A percentile compares a stretch with the other conserved stretches of the same genome.
Conservation (phyloP, 441 rosid species). For the Macaranga tanarius region DNA sequence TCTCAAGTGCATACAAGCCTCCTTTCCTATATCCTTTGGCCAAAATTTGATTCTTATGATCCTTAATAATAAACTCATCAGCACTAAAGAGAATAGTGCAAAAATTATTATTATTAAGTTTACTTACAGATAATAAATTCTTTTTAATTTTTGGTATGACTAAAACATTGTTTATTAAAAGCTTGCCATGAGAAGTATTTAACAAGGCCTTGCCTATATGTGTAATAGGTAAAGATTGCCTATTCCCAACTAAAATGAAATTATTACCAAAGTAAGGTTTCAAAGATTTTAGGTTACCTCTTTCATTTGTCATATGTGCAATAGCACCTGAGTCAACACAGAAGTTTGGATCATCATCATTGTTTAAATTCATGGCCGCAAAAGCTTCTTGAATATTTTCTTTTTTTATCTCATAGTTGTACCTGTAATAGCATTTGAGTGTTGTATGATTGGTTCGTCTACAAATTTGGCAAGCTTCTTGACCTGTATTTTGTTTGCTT, state of each 20-base stretch:
- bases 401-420: not conserved
- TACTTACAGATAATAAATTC: not conserved
- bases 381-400: not conserved
- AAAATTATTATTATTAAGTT: not conserved
- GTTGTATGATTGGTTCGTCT: slow-evolving; percentile 4
- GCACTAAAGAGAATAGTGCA: not conserved
- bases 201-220: not conserved
- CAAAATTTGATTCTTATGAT: not conserved
- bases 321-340: not conserved
- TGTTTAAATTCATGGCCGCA: not conserved
- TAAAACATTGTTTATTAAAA: not conserved
- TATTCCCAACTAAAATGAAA: not conserved
- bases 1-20: not conserved
- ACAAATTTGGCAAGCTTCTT: not conserved
- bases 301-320: not conserved
- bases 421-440: not conserved
- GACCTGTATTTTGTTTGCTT: slow-evolving; percentile 3
- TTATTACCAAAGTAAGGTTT: not conserved
- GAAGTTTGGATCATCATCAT: not conserved
- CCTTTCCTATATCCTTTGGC: not conserved
- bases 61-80: slow-evolving; percentile 5
- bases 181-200: not conserved
- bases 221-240: slow-evolving; percentile 1
- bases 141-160: not conserved
- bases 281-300: slow-evolving; percentile 1